These are phyloP conservation scores for Coemansia sp. DNA, from an alignment of 192 early-diverging fungal species.

Conservation along the genomic window DNA sequence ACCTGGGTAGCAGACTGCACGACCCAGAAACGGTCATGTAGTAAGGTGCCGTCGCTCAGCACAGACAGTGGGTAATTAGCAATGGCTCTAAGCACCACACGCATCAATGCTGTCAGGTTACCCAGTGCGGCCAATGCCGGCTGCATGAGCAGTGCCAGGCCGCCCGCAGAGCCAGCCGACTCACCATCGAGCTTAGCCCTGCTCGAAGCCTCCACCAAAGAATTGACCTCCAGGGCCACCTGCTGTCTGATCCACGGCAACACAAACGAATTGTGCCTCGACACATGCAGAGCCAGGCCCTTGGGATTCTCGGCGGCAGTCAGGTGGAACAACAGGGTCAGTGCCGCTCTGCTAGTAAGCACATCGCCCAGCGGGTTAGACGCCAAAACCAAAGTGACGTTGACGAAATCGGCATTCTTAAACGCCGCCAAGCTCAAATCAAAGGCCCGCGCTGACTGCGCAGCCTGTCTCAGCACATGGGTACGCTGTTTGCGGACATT, in stretches of 20 bases:
- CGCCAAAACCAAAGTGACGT: conserved; percentile 27
- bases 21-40: conserved; percentile 44
- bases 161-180: background rate
- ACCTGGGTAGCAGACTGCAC: conserved; percentile 21
- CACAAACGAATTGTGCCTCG: conserved; percentile 35
- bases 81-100: conserved; percentile 27
- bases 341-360: conserved; percentile 28
- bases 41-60: background rate
- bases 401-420: conserved; percentile 21
- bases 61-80: conserved; percentile 35
- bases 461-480: conserved; percentile 36
- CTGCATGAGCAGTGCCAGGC: background rate
- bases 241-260: conserved; percentile 49
- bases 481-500: conserved; percentile 19
- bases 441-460: conserved; percentile 40
- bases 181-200: background rate
- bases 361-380: conserved; percentile 47
- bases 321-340: conserved; percentile 40
- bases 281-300: conserved; percentile 27
- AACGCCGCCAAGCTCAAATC: conserved; percentile 19
- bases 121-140: conserved; percentile 18
- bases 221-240: conserved; percentile 26
- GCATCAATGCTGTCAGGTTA: conserved; percentile 39
- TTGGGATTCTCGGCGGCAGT: conserved; percentile 26
- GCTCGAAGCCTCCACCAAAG: conserved; percentile 16